Evolutionary conservation across 345 rosid genomes (phyloP), one percentile per base, ranked within the genome.

Genomic region (Geranium rotundifolium): DNA sequence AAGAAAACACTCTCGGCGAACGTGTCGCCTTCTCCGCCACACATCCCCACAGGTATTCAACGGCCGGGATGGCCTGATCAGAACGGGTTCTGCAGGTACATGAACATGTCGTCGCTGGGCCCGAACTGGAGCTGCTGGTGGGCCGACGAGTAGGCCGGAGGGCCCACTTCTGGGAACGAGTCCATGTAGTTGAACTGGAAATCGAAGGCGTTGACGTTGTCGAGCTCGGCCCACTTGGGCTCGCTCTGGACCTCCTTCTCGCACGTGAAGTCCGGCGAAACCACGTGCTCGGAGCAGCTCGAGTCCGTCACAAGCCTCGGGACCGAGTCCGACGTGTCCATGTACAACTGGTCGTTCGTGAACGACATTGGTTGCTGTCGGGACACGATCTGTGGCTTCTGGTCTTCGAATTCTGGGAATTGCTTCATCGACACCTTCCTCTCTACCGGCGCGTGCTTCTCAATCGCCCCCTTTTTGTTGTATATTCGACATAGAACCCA

Each of bases 401-500:
- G 64, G 17, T 72, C 82, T 0, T 63, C 29, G 16, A 61, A 63
- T 4, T 55, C 54, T 14, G 55, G 57, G 68, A 56, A 27, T 17
- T 55, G 19, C 29, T 13, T 20, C 12, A 37, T 52, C 56, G 17
- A 13, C 12, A n/a, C 23, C 13, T 70, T 60, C 52, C 72, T 79
- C 17, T 64, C 70, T 8, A 71, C 8, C 34, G 77, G 65, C 1
- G 29, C 57, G 61, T 79, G 64, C 72, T 80, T 86, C 74, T 89
- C 96, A 39, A 83, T 67, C 59, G 63, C 75, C 14, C 96, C 96
- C 60, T 86, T 89, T 82, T 89, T 89, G 80, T 89, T 89, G 76
- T 89, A 89, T 63, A 89, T 77, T 58, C 96, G 85, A 60, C 93
- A 89, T 3, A 89, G 63, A 2, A 86, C 96, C 93, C 93, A 89